phyloP scores from a whole-genome alignment of 2,329 filamentous ascomycete genomes.

The Hypoxylon sp. region DNA sequence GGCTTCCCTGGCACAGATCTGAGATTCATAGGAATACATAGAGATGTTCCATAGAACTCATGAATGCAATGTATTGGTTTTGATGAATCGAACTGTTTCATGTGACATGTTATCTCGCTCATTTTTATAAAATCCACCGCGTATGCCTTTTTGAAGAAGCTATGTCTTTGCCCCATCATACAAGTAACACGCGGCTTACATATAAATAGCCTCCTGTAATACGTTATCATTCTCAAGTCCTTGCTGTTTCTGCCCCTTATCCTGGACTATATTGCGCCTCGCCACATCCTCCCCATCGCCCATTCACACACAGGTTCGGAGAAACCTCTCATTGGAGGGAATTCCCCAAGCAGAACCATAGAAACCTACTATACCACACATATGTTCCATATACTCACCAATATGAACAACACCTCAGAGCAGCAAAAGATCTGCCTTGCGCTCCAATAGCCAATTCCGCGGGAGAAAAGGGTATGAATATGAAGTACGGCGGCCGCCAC shows the following conservation, averaged over 20 bases:
- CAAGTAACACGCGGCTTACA: not conserved
- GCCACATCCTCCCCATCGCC: not conserved
- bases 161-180: not conserved
- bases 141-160: not conserved
- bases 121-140: not conserved
- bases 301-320: not conserved
- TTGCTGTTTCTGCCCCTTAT: too few relatives aligned
- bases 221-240: not conserved
- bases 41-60: not conserved
- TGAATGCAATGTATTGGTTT: not conserved
- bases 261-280: not conserved
- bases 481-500: not conserved
- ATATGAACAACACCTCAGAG: not conserved
- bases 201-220: not conserved
- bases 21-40: conserved; percentile 1
- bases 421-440: conserved; percentile 5
- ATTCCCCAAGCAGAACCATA: not conserved
- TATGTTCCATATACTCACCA: not conserved
- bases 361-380: not conserved
- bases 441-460: conserved; percentile 27
- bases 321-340: not conserved
- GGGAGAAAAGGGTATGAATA: conserved; percentile 29
- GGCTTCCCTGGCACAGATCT: not conserved
- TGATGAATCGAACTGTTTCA: not conserved
- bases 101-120: not conserved